Percentiles rank a stretch among this genome's conserved stretches.
Evolutionary conservation across 805 yeast species (phyloP).

Genomic region (Yarrowia sp.): DNA sequence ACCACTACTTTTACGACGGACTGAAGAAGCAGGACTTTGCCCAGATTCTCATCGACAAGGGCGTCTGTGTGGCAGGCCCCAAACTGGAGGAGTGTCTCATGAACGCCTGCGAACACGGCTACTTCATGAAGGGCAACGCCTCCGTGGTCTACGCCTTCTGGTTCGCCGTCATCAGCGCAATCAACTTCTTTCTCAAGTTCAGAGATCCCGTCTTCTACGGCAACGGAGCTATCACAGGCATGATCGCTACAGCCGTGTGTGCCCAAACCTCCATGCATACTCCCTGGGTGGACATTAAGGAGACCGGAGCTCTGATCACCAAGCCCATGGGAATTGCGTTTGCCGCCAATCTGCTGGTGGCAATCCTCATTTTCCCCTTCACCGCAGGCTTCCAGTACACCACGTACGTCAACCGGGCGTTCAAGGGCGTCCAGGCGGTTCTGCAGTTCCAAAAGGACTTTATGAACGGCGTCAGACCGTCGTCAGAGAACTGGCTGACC

Average conservation of each 20-base stretch:
- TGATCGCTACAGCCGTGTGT: conserved; percentile 44
- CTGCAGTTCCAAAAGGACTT: conserved; percentile 37
- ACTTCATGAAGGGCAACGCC: conserved; percentile 27
- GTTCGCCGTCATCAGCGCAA: conserved; percentile 31
- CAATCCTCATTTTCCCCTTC: conserved; percentile 46
- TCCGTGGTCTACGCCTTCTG: conserved; percentile 31
- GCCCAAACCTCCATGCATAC: conserved; percentile 33
- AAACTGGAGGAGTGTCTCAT: conserved; percentile 24
- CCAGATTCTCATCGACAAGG: conserved; percentile 6
- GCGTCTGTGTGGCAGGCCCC: conserved; percentile 17
- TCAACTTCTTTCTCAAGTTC: conserved; percentile 32
- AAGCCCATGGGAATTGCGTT: conserved; percentile 47
- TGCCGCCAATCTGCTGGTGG: conserved; percentile 43
- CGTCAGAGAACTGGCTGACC: conserved; percentile 11
- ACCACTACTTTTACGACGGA: conserved; percentile 3
- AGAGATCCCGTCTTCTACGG: conserved; percentile 40
- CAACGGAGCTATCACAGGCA: conserved; percentile 45
- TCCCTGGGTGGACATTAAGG: conserved; percentile 45
- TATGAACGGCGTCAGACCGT: conserved; percentile 41
- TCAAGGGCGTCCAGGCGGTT: conserved; percentile 41
- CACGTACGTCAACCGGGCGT: conserved; percentile 24
- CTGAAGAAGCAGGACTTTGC: conserved; percentile 42
- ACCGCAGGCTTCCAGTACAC: conserved; percentile 45
- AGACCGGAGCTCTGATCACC: conserved; percentile 39
- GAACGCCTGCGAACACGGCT: conserved; percentile 20